phyloP scores from a whole-genome alignment of 73 alveolate species.

The Symbiodinium natans region DNA sequence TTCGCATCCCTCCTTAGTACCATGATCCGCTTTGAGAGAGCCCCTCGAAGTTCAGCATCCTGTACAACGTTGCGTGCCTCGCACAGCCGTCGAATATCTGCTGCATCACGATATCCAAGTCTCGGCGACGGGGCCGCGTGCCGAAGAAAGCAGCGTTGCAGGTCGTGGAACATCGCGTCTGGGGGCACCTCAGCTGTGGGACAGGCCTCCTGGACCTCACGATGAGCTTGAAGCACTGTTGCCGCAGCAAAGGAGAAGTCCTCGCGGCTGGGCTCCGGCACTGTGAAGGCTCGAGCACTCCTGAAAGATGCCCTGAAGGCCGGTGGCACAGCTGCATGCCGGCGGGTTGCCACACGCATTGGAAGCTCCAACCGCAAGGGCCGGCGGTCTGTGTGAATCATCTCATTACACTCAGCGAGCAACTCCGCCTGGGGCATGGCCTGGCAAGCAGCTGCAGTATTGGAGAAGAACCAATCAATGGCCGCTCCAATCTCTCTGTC shows the following conservation, averaged over 20 bases:
- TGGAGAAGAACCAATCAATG: background rate
- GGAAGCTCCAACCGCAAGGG: background rate
- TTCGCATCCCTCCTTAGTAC: no score
- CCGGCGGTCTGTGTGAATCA: background rate
- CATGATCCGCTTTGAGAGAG: no score
- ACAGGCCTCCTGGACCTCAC: background rate
- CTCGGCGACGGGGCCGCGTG: background rate
- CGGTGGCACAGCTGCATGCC: background rate
- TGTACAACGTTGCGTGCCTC: no score
- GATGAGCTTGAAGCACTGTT: background rate
- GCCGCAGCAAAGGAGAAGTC: background rate
- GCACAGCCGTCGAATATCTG: no score
- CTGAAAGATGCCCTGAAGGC: background rate
- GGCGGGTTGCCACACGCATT: background rate
- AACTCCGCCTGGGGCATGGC: background rate
- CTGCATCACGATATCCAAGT: no score
- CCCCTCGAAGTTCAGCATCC: no score
- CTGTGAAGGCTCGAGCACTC: background rate
- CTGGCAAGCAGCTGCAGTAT: background rate
- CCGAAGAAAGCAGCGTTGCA: no score
- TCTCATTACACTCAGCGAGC: background rate
- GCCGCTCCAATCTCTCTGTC: background rate
- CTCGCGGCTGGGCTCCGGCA: background rate
- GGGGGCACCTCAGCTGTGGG: background rate
- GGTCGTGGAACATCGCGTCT: no score